These are phyloP conservation scores for Penicillium verrucosum DNA, from an alignment of 2,329 filamentous ascomycete genomes.

Conservation along the genomic window DNA sequence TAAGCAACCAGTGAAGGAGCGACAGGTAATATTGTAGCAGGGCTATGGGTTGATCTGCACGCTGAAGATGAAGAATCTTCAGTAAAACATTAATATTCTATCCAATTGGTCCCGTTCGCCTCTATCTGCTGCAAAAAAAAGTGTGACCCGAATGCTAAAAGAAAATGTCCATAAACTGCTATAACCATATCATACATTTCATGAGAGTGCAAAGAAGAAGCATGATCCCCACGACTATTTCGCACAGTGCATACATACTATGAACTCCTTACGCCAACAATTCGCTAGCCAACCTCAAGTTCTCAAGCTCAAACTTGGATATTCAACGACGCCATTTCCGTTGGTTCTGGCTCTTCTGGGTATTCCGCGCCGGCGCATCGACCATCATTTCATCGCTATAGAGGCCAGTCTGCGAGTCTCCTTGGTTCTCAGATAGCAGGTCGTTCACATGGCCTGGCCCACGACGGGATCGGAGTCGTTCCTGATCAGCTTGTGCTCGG, in stretches of 20 bases:
- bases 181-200: slow-evolving; percentile 22
- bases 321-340: slow-evolving; percentile 20
- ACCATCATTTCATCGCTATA: slow-evolving; percentile 44
- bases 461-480: slow-evolving; percentile 35
- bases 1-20: too few species aligned
- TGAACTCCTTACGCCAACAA: neutral
- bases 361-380: slow-evolving; percentile 31
- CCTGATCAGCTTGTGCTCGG: slow-evolving; percentile 42
- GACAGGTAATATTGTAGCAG: neutral
- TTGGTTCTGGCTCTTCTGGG: slow-evolving; percentile 20
- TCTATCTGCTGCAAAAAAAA: neutral
- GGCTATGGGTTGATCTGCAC: too few species aligned
- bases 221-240: neutral
- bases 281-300: neutral
- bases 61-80: neutral
- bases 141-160: neutral
- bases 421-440: neutral
- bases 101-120: neutral
- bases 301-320: neutral
- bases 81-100: neutral
- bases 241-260: neutral
- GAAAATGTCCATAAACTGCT: slow-evolving; percentile 1
- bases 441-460: neutral
- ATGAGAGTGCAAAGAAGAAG: slow-evolving; percentile 9
- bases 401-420: slow-evolving; percentile 22